Evolutionary conservation across 345 rosid species (phyloP).

Genomic region (Brassica rapa): DNA sequence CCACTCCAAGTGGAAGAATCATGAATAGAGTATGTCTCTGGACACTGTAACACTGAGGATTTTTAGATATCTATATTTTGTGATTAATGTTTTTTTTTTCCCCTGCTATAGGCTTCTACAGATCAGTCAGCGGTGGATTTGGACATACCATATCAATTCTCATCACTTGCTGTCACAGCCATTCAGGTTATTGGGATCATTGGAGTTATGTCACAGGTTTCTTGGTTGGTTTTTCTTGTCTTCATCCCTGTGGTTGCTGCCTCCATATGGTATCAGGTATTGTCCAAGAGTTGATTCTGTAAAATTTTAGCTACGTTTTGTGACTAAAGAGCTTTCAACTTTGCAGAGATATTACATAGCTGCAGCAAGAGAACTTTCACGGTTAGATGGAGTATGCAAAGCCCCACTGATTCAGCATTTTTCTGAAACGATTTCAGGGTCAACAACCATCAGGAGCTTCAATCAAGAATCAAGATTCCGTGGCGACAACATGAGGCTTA

Average conservation of each 20-base stretch:
- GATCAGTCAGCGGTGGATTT: conserved; percentile 72
- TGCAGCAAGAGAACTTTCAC: conserved; percentile 70
- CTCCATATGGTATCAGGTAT: conserved; percentile 83
- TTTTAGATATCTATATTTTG: not conserved
- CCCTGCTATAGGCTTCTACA: conserved; percentile 64
- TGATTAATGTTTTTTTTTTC: not conserved
- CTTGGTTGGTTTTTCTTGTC: conserved; percentile 75
- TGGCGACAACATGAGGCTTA: conserved; percentile 57
- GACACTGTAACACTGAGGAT: not conserved
- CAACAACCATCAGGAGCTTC: conserved; percentile 80
- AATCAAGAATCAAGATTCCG: conserved; percentile 71
- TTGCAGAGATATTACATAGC: conserved; percentile 71
- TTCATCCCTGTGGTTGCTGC: conserved; percentile 67
- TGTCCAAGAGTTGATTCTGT: conserved; percentile 9
- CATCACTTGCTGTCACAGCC: conserved; percentile 46
- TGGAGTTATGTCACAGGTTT: conserved; percentile 77
- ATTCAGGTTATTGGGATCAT: conserved; percentile 71
- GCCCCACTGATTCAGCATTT: conserved; percentile 87
- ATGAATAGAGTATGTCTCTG: conserved; percentile 56
- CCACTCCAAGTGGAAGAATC: conserved; percentile 82
- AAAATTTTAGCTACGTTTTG: not conserved
- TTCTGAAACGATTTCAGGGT: conserved; percentile 78
- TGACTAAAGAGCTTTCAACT: conserved; percentile 17
- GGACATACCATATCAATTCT: conserved; percentile 52
- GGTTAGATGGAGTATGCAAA: conserved; percentile 76